Evolutionary conservation across 2,329 filamentous ascomycete species (phyloP).

Genomic region (Phialophora tarda): DNA sequence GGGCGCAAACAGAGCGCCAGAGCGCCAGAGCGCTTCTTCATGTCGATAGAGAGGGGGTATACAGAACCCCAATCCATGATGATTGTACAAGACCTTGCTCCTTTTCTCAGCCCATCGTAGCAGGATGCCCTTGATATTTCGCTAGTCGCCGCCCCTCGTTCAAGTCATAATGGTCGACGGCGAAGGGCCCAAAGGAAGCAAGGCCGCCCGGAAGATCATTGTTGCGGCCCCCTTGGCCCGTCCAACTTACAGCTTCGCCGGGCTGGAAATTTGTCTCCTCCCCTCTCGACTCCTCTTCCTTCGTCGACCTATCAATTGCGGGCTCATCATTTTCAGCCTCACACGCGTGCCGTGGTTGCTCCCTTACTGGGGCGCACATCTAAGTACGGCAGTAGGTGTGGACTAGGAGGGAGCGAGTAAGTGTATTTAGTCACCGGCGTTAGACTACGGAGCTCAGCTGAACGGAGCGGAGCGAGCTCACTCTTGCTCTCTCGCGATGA

Average conservation of each 20-base stretch:
- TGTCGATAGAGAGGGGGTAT: slow-evolving; percentile 1
- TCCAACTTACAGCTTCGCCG: not conserved
- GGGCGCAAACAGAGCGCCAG: slow-evolving; percentile 4
- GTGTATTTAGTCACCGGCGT: not conserved
- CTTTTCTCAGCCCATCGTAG: not conserved
- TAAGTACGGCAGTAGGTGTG: not conserved
- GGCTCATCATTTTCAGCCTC: not conserved
- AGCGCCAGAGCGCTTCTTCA: slow-evolving; percentile 2
- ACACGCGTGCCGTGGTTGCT: not conserved
- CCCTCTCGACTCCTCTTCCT: not conserved
- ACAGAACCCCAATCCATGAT: slow-evolving; percentile 19
- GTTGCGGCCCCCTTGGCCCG: not conserved
- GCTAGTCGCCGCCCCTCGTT: not conserved
- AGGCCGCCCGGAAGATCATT: not conserved
- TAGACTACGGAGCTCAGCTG: not conserved
- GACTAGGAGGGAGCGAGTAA: too few species aligned
- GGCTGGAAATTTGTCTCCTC: not conserved
- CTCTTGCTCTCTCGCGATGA: not conserved
- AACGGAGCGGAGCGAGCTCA: not conserved
- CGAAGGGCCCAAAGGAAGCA: not conserved
- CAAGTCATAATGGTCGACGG: too few species aligned
- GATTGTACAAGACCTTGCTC: not conserved
- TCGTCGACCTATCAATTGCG: not conserved
- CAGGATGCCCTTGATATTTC: not conserved
- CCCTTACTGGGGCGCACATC: not conserved